phyloP scores from a whole-genome alignment of 495 filamentous ascomycete species.

The Choiromyces venosus region DNA sequence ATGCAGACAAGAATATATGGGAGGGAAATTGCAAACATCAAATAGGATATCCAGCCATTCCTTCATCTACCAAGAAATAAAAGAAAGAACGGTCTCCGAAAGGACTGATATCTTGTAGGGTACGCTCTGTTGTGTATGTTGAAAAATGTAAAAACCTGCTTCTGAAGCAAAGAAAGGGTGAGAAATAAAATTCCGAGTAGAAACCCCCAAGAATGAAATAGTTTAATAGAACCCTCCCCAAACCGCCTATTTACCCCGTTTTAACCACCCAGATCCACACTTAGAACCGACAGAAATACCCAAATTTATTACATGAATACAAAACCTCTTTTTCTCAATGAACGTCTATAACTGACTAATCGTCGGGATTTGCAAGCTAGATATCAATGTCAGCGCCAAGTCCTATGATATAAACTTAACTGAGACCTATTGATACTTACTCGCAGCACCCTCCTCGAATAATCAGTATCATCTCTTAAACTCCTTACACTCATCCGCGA shows the following conservation, averaged over 20 bases:
- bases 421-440: conserved; percentile 18
- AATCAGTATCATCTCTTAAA: conserved; percentile 40
- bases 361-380: conserved; percentile 42
- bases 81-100: not conserved
- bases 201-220: conserved; percentile 28
- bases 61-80: not conserved
- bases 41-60: not conserved
- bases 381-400: conserved; percentile 5
- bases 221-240: conserved; percentile 20
- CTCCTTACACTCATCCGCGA: conserved; percentile 42
- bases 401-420: not conserved
- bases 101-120: not conserved
- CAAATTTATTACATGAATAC: conserved; percentile 39
- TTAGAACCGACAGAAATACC: conserved; percentile 34
- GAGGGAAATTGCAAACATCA: not conserved
- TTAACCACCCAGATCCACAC: conserved; percentile 31
- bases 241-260: conserved; percentile 24
- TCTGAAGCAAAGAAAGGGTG: conserved; percentile 27
- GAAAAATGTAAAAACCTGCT: conserved; percentile 25
- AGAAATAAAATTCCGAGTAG: conserved; percentile 22
- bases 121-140: conserved; percentile 18
- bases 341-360: conserved; percentile 18
- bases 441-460: conserved; percentile 39
- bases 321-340: conserved; percentile 18
- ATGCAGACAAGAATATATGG: not conserved